phyloP scores from a whole-genome alignment of 1,284 basidiomycete genomes.

The Cryptococcus floricola region DNA sequence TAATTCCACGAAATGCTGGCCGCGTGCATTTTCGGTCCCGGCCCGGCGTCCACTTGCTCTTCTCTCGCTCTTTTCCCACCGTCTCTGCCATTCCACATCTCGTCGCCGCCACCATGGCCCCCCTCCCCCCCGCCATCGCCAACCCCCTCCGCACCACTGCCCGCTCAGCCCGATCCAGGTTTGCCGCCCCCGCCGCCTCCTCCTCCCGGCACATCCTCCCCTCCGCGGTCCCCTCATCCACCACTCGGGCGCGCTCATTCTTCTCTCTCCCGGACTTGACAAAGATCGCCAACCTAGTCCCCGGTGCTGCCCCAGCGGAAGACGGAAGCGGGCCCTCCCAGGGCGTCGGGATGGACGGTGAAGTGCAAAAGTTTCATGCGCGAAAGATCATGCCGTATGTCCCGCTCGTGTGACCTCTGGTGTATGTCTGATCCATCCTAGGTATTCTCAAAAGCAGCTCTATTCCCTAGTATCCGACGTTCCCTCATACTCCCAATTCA shows the following conservation, averaged over 20 bases:
- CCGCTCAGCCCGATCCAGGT: too few relatives aligned
- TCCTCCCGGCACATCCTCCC: background rate
- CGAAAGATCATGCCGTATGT: conserved; percentile 75
- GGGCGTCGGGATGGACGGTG: conserved; percentile 26
- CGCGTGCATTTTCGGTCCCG: too few relatives aligned
- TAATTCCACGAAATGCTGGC: too few relatives aligned
- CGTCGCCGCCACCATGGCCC: too few relatives aligned
- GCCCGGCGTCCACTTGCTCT: too few relatives aligned
- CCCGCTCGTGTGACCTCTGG: background rate
- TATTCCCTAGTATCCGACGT: conserved; percentile 86
- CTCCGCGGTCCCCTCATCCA: background rate
- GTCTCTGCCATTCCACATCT: too few relatives aligned
- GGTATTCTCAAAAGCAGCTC: conserved; percentile 69
- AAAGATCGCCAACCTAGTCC: conserved; percentile 33
- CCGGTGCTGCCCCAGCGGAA: background rate
- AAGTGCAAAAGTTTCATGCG: conserved; percentile 53
- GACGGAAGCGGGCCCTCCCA: conserved; percentile 2
- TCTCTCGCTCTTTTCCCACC: too few relatives aligned
- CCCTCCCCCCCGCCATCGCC: too few relatives aligned
- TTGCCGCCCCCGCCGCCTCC: background rate
- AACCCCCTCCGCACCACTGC: too few relatives aligned
- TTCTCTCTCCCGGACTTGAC: conserved; percentile 48
- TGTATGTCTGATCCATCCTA: conserved; percentile 37
- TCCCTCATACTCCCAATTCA: conserved; percentile 74
- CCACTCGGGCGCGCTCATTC: conserved; percentile 26